Percentiles rank a stretch among this genome's conserved stretches.
Evolutionary conservation across 2,329 filamentous ascomycete genomes (phyloP).

Genomic region (Achaetomium macrosporum): DNA sequence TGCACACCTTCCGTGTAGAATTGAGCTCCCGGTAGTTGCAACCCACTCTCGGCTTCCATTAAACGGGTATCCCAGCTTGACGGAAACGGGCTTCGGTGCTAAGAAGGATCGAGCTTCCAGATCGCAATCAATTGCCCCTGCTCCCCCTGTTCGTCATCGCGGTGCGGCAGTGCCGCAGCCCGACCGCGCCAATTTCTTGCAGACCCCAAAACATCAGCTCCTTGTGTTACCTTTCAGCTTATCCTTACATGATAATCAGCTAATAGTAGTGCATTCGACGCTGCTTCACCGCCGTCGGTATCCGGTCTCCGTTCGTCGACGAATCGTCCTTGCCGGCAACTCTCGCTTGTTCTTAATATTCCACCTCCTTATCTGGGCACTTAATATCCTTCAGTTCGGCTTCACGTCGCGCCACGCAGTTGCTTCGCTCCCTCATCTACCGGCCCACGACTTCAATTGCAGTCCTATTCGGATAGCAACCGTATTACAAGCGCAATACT

Average conservation of each 20-base stretch:
- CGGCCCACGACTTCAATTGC: background rate
- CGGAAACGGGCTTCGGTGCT: conserved; percentile 13
- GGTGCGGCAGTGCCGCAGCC: conserved; percentile 13
- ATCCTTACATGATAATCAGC: background rate
- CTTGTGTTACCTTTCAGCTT: background rate
- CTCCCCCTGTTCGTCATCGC: conserved; percentile 12
- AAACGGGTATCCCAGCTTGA: conserved; percentile 13
- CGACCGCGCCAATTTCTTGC: conserved; percentile 3
- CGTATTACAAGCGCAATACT: background rate
- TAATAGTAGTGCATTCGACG: background rate
- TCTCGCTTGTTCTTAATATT: conserved; percentile 7
- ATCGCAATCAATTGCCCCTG: conserved; percentile 10
- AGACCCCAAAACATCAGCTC: conserved; percentile 4
- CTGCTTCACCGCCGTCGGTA: background rate
- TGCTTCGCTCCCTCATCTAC: background rate
- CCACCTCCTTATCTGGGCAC: conserved; percentile 11
- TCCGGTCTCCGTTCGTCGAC: background rate
- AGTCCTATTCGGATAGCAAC: background rate
- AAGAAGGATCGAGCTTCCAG: conserved; percentile 20
- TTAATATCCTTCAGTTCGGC: conserved; percentile 2
- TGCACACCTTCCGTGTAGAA: no score
- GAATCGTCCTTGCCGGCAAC: background rate
- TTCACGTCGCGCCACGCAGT: background rate
- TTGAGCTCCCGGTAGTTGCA: no score
- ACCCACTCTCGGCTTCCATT: no score